Evolutionary conservation across 345 rosid genomes (phyloP).

Genomic region (Gossypium turneri): DNA sequence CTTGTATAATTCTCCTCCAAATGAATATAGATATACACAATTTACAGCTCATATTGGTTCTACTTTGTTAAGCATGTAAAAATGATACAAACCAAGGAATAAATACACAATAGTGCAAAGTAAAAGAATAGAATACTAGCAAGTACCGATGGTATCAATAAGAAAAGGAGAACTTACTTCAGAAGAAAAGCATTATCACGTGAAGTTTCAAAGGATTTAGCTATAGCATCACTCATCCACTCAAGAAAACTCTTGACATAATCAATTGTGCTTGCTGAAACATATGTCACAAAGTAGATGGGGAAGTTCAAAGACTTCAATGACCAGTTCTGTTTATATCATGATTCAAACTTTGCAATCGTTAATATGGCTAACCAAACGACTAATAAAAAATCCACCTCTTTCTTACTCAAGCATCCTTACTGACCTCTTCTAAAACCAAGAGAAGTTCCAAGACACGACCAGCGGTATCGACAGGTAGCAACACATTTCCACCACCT

Average conservation of each 20-base stretch:
- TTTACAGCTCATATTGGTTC: not conserved
- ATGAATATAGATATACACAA: not conserved
- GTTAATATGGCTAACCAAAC: not conserved
- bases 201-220: slow-evolving; percentile 93
- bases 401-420: not conserved
- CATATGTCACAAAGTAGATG: slow-evolving; percentile 83
- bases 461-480: slow-evolving; percentile 91
- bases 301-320: slow-evolving; percentile 66
- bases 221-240: slow-evolving; percentile 98
- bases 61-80: not conserved
- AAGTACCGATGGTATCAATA: not conserved
- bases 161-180: slow-evolving; percentile 43
- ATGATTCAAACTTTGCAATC: slow-evolving; percentile 23
- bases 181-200: slow-evolving; percentile 96
- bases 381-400: not conserved
- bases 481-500: slow-evolving; percentile 82
- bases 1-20: slow-evolving; percentile 1
- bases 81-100: slow-evolving; percentile 6
- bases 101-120: not conserved
- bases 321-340: slow-evolving; percentile 57
- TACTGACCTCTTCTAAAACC: slow-evolving; percentile 79
- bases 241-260: slow-evolving; percentile 97
- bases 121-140: not conserved
- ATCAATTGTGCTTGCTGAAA: slow-evolving; percentile 91
- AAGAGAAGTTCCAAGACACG: slow-evolving; percentile 88